Percentiles rank a stretch among this genome's conserved stretches.
phyloP scores from a whole-genome alignment of 805 yeast species.

The Candida ponderosae region DNA sequence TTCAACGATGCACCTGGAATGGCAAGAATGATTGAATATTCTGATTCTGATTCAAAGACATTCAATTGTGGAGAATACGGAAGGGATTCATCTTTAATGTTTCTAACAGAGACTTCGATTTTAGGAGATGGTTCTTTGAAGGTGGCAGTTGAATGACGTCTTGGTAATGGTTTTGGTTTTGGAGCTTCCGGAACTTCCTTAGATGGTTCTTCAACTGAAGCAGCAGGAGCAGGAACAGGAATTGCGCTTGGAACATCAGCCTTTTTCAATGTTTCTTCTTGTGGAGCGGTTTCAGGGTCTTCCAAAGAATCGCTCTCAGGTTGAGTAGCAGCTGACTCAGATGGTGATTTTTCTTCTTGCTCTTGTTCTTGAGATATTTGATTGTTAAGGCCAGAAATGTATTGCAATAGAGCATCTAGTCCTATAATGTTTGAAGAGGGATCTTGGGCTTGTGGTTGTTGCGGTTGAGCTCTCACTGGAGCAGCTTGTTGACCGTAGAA shows the following conservation, averaged over 20 bases:
- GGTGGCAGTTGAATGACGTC: conserved; percentile 16
- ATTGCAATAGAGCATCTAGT: no score
- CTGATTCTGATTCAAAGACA: conserved; percentile 41
- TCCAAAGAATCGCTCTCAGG: no score
- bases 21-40: conserved; percentile 41
- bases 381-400: no score
- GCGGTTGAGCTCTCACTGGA: background rate
- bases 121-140: conserved; percentile 19
- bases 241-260: background rate
- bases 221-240: background rate
- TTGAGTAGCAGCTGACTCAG: background rate
- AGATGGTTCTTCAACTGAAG: no score
- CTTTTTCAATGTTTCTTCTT: no score
- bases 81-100: conserved; percentile 21
- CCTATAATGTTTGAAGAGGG: background rate
- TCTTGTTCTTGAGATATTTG: no score
- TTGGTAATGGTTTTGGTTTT: conserved; percentile 7
- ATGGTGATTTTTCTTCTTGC: no score
- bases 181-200: no score
- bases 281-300: no score
- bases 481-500: background rate
- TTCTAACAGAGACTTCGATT: conserved; percentile 18
- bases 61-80: conserved; percentile 56
- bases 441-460: background rate
- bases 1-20: conserved; percentile 53